Evolutionary conservation across 148 eudicot genomes (phyloP).

Genomic region (Rhododendron williamsianum): DNA sequence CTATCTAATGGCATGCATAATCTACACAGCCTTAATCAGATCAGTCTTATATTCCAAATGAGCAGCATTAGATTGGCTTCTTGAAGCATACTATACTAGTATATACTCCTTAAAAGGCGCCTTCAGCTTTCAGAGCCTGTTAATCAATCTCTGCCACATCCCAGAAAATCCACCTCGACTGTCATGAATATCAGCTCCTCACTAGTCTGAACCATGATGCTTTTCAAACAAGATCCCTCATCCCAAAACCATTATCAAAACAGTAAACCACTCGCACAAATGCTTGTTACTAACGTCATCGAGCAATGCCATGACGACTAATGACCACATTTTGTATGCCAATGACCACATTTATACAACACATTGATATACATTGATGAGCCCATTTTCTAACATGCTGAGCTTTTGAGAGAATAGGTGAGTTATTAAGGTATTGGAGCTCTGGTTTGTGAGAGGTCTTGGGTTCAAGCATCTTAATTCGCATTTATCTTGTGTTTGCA

Average conservation of each 20-base stretch:
- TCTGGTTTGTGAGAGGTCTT: background rate
- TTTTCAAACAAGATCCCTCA: background rate
- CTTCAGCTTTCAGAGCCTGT: background rate
- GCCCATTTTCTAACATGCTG: background rate
- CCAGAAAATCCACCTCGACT: background rate
- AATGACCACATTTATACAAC: background rate
- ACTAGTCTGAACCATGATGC: background rate
- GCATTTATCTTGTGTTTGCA: background rate
- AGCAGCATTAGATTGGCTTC: conserved; percentile 2
- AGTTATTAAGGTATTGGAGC: background rate
- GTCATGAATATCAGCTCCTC: background rate
- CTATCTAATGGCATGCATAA: background rate
- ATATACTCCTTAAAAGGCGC: background rate
- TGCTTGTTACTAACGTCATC: background rate
- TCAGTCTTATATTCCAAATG: background rate
- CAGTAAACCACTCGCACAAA: background rate
- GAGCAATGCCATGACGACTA: background rate
- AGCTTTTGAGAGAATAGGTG: background rate
- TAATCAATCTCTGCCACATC: background rate
- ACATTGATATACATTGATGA: background rate
- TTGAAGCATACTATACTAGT: background rate
- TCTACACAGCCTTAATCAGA: background rate
- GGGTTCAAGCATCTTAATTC: background rate
- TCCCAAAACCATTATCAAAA: background rate
- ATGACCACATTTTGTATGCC: background rate